phyloP scores from a whole-genome alignment of 2,329 filamentous ascomycete species.

The Claviceps sp. region DNA sequence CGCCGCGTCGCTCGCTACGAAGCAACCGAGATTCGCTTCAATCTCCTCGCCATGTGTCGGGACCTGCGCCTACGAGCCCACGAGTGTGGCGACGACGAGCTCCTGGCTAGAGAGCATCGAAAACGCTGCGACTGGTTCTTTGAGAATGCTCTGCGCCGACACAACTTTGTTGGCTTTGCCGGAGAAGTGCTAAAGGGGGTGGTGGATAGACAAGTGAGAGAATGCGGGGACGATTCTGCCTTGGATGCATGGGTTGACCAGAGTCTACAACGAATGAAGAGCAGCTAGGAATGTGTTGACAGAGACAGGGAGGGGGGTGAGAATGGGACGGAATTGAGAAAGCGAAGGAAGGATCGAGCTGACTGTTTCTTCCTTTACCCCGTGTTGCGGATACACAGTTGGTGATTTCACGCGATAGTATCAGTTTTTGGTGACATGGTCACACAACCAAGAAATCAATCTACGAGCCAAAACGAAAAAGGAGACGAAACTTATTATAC shows the following conservation, averaged over 20 bases:
- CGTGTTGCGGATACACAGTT: neutral
- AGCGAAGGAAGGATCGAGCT: neutral
- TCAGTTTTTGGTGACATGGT: neutral
- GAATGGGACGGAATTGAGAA: constrained; percentile 21
- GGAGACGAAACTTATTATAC: no score
- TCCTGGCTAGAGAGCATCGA: constrained; percentile 63
- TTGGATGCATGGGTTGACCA: constrained; percentile 65
- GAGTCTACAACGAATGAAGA: constrained; percentile 42
- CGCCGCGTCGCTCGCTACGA: constrained; percentile 76
- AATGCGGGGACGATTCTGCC: constrained; percentile 42
- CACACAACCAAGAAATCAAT: neutral
- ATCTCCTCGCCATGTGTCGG: constrained; percentile 81
- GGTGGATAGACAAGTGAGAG: constrained; percentile 56
- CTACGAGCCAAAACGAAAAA: neutral
- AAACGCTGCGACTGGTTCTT: constrained; percentile 83
- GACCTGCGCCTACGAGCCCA: constrained; percentile 66
- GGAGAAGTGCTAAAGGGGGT: constrained; percentile 83
- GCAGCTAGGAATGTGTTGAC: constrained; percentile 21
- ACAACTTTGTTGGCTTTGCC: constrained; percentile 95
- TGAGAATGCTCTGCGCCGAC: constrained; percentile 82
- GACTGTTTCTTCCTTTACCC: neutral
- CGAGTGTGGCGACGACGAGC: constrained; percentile 71
- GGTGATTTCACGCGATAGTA: neutral
- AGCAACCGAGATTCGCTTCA: constrained; percentile 81
- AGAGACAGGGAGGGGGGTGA: constrained; percentile 25